phyloP scores from a whole-genome alignment of 495 filamentous ascomycete species.

The Parmelia sp. region DNA sequence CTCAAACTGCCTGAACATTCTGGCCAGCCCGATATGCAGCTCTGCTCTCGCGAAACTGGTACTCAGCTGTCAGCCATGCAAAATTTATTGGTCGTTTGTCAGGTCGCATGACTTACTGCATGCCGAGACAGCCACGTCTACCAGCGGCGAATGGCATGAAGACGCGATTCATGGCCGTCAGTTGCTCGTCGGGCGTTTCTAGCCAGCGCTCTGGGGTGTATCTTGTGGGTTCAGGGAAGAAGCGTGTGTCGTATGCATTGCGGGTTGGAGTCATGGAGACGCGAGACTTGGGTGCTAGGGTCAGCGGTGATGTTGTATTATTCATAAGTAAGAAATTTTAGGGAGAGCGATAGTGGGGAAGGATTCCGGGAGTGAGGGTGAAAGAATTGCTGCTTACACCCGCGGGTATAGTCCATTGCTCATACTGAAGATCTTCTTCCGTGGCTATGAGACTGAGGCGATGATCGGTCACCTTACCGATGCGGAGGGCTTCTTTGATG shows the following conservation, averaged over 20 bases:
- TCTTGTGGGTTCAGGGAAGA: constrained; percentile 42
- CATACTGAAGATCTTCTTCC: constrained; percentile 35
- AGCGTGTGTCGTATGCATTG: constrained; percentile 36
- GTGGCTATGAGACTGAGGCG: constrained; percentile 40
- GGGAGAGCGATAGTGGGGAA: background rate
- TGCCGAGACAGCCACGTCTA: constrained; percentile 37
- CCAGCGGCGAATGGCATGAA: constrained; percentile 42
- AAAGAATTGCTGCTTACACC: constrained; percentile 35
- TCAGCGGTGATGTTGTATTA: too few relatives aligned
- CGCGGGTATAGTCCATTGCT: constrained; percentile 33
- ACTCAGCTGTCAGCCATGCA: constrained; percentile 6
- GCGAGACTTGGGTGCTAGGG: background rate
- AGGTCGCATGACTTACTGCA: constrained; percentile 14
- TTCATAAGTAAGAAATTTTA: too few relatives aligned
- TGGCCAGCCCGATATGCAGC: constrained; percentile 37
- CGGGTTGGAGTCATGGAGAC: background rate
- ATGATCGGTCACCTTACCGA: constrained; percentile 37
- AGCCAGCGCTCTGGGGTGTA: constrained; percentile 50
- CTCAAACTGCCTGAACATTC: constrained; percentile 35
- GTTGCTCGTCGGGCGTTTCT: constrained; percentile 9
- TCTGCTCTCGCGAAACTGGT: constrained; percentile 41
- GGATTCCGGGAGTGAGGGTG: constrained; percentile 32
- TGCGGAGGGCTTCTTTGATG: constrained; percentile 19
- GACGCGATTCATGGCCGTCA: constrained; percentile 29
- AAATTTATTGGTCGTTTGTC: background rate